Conservation (phyloP, 2,329 filamentous ascomycete species). For the Fusarium hostae region DNA sequence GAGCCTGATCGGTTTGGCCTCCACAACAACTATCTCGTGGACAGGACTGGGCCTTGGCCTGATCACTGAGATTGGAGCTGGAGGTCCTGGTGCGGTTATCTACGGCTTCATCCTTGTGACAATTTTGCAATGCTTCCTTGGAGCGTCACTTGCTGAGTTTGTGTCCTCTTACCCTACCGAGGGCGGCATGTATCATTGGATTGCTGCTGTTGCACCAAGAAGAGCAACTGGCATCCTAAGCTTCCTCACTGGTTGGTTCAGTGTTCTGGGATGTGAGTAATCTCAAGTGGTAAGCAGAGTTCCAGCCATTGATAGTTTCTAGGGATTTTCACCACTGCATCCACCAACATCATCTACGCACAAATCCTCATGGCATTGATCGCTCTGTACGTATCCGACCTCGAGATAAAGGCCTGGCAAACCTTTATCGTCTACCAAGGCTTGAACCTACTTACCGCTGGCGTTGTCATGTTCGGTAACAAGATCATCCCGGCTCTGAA, state of each 20-base stretch:
- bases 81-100: constrained; percentile 3
- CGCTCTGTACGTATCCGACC: background rate
- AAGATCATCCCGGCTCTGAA: background rate
- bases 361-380: constrained; percentile 9
- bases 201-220: background rate
- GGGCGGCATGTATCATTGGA: constrained; percentile 20
- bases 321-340: constrained; percentile 21
- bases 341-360: background rate
- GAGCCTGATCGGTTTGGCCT: background rate
- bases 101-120: constrained; percentile 8
- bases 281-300: fast-evolving
- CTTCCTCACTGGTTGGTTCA: constrained; percentile 10
- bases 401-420: constrained; percentile 6
- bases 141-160: constrained; percentile 1
- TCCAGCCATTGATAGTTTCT: fast-evolving
- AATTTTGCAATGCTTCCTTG: background rate
- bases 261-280: constrained; percentile 7
- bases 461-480: constrained; percentile 7
- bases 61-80: constrained; percentile 9
- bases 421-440: constrained; percentile 10
- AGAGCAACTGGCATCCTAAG: background rate
- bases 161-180: constrained; percentile 14
- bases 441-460: background rate
- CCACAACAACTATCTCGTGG: constrained; percentile 5
- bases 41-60: background rate